Percentiles rank a stretch among this genome's conserved stretches.
phyloP scores from a whole-genome alignment of 805 yeast genomes.

The Metschnikowia dekortorum region DNA sequence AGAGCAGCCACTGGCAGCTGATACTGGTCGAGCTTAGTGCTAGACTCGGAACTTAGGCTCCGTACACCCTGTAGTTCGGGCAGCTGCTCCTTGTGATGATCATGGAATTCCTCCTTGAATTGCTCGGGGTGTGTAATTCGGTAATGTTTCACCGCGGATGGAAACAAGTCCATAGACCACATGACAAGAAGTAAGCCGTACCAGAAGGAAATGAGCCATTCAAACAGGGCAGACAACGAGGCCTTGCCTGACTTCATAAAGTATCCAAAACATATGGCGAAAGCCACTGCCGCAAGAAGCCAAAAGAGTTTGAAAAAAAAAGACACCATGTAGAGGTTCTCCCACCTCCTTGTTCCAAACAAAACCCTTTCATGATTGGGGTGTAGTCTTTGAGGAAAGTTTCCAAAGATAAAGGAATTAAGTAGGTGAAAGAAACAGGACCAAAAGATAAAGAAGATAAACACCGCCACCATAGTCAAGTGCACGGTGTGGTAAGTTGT shows the following conservation, averaged over 20 bases:
- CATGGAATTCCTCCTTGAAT: conserved; percentile 17
- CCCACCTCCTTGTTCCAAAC: conserved; percentile 35
- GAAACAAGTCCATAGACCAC: conserved; percentile 65
- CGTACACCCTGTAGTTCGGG: neutral
- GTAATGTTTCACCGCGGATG: conserved; percentile 46
- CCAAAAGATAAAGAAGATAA: conserved; percentile 62
- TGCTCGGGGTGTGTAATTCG: conserved; percentile 27
- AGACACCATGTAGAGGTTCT: conserved; percentile 43
- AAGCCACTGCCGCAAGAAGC: conserved; percentile 59
- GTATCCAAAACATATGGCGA: conserved; percentile 68
- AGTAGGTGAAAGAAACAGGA: conserved; percentile 36
- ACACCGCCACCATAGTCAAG: conserved; percentile 64
- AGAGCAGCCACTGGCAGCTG: neutral
- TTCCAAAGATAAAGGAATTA: conserved; percentile 37
- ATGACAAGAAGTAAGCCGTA: conserved; percentile 66
- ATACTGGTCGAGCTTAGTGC: neutral
- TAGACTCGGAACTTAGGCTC: neutral
- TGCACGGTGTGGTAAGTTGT: conserved; percentile 55
- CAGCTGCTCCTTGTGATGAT: conserved; percentile 13
- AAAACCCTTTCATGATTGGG: conserved; percentile 38
- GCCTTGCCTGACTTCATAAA: conserved; percentile 29
- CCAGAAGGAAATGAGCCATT: conserved; percentile 86
- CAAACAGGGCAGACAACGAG: conserved; percentile 60
- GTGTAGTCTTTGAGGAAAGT: conserved; percentile 31
- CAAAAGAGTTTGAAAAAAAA: conserved; percentile 56